phyloP scores from a whole-genome alignment of 805 yeast species.

The Wickerhamomyces ciferrii region DNA sequence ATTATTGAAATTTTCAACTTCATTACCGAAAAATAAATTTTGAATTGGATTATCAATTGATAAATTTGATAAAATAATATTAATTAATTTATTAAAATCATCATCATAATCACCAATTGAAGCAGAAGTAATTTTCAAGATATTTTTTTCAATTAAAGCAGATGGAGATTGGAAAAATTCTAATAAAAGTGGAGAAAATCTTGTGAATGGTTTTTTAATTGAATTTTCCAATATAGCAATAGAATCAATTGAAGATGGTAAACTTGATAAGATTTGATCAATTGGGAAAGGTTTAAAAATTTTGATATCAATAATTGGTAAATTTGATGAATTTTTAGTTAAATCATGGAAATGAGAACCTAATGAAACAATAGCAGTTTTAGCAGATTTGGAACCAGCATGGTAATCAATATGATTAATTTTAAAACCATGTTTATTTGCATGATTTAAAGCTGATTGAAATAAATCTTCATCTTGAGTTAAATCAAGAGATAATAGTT shows the following conservation, averaged over 20 bases:
- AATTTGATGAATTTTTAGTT: constrained; percentile 27
- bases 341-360: constrained; percentile 51
- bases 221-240: constrained; percentile 67
- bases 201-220: constrained; percentile 21
- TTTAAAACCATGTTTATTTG: constrained; percentile 11
- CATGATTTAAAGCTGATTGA: constrained; percentile 14
- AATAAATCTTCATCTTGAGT: constrained; percentile 15
- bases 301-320: constrained; percentile 46
- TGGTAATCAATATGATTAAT: constrained; percentile 28
- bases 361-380: constrained; percentile 52
- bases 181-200: constrained; percentile 68
- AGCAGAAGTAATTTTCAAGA: constrained; percentile 50
- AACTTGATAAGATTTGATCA: constrained; percentile 36
- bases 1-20: neutral
- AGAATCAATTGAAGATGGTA: constrained; percentile 51
- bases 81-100: constrained; percentile 30
- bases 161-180: constrained; percentile 65
- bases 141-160: constrained; percentile 37
- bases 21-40: constrained; percentile 52
- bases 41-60: constrained; percentile 52
- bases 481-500: neutral
- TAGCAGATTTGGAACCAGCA: constrained; percentile 36
- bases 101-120: constrained; percentile 27
- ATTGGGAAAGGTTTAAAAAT: constrained; percentile 72
- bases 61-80: constrained; percentile 47